phyloP scores from a whole-genome alignment of 2,329 filamentous ascomycete genomes.

The Plectosphaerella cucumerina region DNA sequence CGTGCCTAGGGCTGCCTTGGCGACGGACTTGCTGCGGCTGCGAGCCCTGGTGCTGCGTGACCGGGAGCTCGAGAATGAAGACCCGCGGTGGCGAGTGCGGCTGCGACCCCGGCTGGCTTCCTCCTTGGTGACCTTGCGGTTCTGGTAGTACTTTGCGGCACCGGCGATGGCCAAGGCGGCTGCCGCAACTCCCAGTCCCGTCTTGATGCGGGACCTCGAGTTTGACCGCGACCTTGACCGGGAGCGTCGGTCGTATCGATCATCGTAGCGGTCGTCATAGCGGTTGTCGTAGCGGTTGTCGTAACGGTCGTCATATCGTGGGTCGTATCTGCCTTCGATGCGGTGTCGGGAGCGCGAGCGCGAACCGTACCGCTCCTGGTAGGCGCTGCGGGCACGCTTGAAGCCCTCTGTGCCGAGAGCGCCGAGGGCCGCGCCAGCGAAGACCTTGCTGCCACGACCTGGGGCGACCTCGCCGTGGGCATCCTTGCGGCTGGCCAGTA shows the following conservation, averaged over 20 bases:
- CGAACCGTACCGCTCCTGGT: slow-evolving; percentile 45
- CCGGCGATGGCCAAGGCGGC: slow-evolving; percentile 61
- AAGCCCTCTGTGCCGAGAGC: slow-evolving; percentile 59
- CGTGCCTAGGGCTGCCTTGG: slow-evolving; percentile 55
- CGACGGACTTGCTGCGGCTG: slow-evolving; percentile 44
- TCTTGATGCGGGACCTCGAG: slow-evolving; percentile 45
- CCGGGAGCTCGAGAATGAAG: slow-evolving; percentile 35
- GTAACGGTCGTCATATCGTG: background rate
- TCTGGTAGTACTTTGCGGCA: slow-evolving; percentile 61
- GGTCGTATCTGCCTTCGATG: slow-evolving; percentile 16
- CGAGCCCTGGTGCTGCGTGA: slow-evolving; percentile 29
- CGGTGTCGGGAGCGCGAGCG: slow-evolving; percentile 23
- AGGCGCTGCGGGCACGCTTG: slow-evolving; percentile 56
- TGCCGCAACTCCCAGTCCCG: slow-evolving; percentile 58
- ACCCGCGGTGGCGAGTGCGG: slow-evolving; percentile 35
- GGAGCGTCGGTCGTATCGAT: slow-evolving; percentile 36
- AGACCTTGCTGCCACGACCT: slow-evolving; percentile 52
- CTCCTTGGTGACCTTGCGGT: slow-evolving; percentile 56
- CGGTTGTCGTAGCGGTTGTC: slow-evolving; percentile 32
- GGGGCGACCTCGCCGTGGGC: slow-evolving; percentile 45
- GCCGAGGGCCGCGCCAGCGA: slow-evolving; percentile 59
- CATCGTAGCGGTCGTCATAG: slow-evolving; percentile 39
- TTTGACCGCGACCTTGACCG: slow-evolving; percentile 18
- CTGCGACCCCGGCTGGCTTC: slow-evolving; percentile 54
- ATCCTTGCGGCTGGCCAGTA: slow-evolving; percentile 51